phyloP scores from a whole-genome alignment of 371 early-diverging fungal species.

The Syncephalastrum contaminatum region DNA sequence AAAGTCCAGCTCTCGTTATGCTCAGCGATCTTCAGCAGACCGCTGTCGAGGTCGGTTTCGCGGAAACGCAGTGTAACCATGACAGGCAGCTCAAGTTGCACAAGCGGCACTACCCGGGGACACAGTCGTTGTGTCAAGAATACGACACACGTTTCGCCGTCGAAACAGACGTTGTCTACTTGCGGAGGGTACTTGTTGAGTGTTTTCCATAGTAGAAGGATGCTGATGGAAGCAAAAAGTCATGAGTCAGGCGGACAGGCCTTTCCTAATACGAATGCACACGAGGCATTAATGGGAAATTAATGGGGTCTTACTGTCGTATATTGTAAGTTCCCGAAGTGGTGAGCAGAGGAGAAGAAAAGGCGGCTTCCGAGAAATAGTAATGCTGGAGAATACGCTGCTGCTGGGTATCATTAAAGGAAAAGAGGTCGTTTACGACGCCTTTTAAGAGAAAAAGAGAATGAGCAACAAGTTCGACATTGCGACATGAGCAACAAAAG shows the following conservation, averaged over 20 bases:
- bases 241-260: background rate
- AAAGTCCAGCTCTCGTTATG: slow-evolving; percentile 27
- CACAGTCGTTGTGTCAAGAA: slow-evolving; percentile 22
- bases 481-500: background rate
- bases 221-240: background rate
- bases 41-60: slow-evolving; percentile 24
- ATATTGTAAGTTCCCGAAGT: slow-evolving; percentile 17
- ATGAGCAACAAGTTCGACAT: background rate
- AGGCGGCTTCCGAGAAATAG: slow-evolving; percentile 21
- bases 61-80: slow-evolving; percentile 17
- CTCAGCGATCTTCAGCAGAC: slow-evolving; percentile 14
- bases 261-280: slow-evolving; percentile 3
- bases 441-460: slow-evolving; percentile 6
- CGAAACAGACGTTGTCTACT: slow-evolving; percentile 18
- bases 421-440: slow-evolving; percentile 17
- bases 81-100: slow-evolving; percentile 19
- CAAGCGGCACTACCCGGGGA: slow-evolving; percentile 21
- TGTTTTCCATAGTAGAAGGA: slow-evolving; percentile 23
- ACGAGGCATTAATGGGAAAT: background rate
- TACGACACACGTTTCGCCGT: slow-evolving; percentile 19
- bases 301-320: slow-evolving; percentile 15
- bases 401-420: slow-evolving; percentile 18
- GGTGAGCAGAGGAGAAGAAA: slow-evolving; percentile 21
- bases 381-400: slow-evolving; percentile 17
- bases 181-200: slow-evolving; percentile 18